Base-by-base conservation (phyloP, 2,329 filamentous ascomycete genomes). In the Escovopsis sp. region DNA sequence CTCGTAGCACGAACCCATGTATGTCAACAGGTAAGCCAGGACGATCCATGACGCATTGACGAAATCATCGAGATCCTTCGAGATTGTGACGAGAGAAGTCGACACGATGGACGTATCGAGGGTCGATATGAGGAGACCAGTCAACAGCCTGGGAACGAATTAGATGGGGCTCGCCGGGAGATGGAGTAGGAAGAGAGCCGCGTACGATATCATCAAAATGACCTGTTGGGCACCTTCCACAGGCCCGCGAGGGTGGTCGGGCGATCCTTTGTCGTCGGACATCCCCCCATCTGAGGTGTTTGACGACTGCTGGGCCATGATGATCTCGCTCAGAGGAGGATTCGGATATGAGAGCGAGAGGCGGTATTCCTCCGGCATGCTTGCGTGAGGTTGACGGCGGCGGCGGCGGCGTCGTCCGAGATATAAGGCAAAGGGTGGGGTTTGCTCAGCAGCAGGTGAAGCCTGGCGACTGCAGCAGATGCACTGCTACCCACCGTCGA, bases 61-160 rank as follows among this genome's bases (percentile, higher is more conserved):
- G 47, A 70, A 71, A 47, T 74, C 66, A 8, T 63, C 50, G 13
- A 74, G 57, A 39, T 74, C 67, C 33, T 65, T 58, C 4, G 71
- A 72, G 42, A 76, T 72, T 15, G 68, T 68, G n/a, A 74, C 63
- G 1, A 76, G 60, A 2, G 72, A 72, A 1, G 72, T 76, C 12
- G 71, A 72, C 13, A 75, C 68, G 42, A 76, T 75, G 0, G 71
- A 74, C 1, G 70, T 71, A 45, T 76, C 72, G 33, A 76, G 60
- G 24, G 67, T 73, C 4, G 72, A 73, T 48, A 76, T 72, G 13
- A 76, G 61, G 2, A 76, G 61, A 3, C 72, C 71, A 3, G 67
- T 47, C 9, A 74, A 62, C 39, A 73, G 60, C 35, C 69, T 73
- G 35, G 10, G 11, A 30, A 11, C n/a, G 8, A 10, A 8, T 29